phyloP scores from a whole-genome alignment of 176 grass and related monocot species.

The Eragrostis nindensis region DNA sequence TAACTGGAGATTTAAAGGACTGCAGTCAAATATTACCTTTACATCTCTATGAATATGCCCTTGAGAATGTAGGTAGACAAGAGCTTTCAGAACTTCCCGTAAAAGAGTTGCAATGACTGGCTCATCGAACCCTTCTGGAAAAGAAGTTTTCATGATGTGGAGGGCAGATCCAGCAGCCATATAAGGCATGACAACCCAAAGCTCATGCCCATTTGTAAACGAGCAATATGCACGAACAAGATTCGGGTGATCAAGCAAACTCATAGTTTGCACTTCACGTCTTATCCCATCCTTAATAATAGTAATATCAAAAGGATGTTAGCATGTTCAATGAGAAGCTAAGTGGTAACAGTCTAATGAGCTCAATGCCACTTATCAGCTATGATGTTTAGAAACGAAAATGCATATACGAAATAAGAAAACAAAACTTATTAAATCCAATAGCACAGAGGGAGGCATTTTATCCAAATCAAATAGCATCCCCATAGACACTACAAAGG shows the following conservation, averaged over 20 bases:
- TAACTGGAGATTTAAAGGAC: slow-evolving; percentile 13
- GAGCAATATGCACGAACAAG: slow-evolving; percentile 83
- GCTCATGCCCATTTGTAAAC: slow-evolving; percentile 71
- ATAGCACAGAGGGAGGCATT: not conserved
- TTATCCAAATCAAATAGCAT: not conserved
- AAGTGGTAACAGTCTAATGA: not conserved
- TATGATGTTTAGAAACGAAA: not conserved
- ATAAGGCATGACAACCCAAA: slow-evolving; percentile 99
- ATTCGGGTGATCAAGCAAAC: slow-evolving; percentile 89
- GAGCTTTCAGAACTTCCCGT: slow-evolving; percentile 92
- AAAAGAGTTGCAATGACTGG: slow-evolving; percentile 91
- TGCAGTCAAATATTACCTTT: slow-evolving; percentile 64
- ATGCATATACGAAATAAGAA: not conserved
- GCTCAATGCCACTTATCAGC: slow-evolving; percentile 24
- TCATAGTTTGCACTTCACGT: slow-evolving; percentile 97
- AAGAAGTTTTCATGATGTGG: slow-evolving; percentile 94
- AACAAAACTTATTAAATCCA: not conserved
- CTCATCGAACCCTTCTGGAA: slow-evolving; percentile 96
- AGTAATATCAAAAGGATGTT: slow-evolving; percentile 31
- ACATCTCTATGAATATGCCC: slow-evolving; percentile 99
- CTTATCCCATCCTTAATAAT: slow-evolving; percentile 91
- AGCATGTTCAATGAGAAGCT: slow-evolving; percentile 22
- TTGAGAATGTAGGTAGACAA: slow-evolving; percentile 90
- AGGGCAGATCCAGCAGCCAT: slow-evolving; percentile 92
- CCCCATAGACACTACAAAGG: slow-evolving; percentile 15